Base-by-base conservation (phyloP, 495 filamentous ascomycete species). In the Penicillium silybi region DNA sequence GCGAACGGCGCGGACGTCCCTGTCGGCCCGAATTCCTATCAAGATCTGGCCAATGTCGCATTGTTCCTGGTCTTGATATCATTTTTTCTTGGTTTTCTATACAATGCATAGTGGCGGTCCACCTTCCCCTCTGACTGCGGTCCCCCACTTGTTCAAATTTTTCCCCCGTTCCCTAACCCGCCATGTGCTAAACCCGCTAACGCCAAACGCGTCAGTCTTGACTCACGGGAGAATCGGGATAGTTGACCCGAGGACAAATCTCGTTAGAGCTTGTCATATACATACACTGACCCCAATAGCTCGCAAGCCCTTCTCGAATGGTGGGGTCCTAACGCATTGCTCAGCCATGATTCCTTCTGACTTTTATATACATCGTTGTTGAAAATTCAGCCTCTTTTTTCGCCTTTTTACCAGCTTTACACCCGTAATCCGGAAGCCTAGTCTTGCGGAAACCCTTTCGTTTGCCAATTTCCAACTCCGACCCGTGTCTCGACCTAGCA, bases 21-120 rank as follows among this genome's bases (percentile, higher is more conserved):
- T 26, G 46, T 56, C 53, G 50, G 58, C 50, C 55, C 57, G 51
- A 60, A 47, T 58, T 23, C 46, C 51, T 50, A 54, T 61, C 46
- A 55, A 32, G 42, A 53, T 47, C 41, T 40, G 34, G 35, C 13
- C 11, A 19, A 38, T 45, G 43, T 52, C 22, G 19, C 25, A 16
- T 41, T 40, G 44, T 44, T 47, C 48, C 18, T 51, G 41, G 41
- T 19, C 44, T 50, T 50, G 47, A 52, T 54, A 50, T 48, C 50
- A 50, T 52, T 8, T 23, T 39, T 15, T 34, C 38, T 11, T 19
- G 41, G 16, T n/a, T 15, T 26, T 19, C 16, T 20, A 16, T 25
- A 51, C 37, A 45, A 37, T 43, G 38, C 40, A 47, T 23, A 42
- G 39, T 35, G 23, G 19, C 26, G 35, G 18, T 43, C 2, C 18